Percentiles rank a stretch among this genome's conserved stretches.
Evolutionary conservation across 164 flowering plant genomes (phyloP).

Genomic region (Vitis rotundifolia): DNA sequence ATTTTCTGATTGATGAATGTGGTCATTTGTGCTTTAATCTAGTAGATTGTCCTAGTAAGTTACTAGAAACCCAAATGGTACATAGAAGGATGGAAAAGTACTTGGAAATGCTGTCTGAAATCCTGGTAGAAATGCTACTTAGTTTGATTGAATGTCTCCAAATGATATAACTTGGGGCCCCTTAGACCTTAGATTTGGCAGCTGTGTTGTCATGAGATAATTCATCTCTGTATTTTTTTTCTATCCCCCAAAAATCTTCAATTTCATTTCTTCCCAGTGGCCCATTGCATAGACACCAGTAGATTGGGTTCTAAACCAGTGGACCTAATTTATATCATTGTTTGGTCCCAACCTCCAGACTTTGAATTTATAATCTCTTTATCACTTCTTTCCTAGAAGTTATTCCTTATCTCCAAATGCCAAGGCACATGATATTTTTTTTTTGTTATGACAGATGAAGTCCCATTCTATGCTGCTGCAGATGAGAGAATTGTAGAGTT

Average conservation of each 20-base stretch:
- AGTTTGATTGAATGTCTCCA: not conserved
- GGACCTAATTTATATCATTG: no score
- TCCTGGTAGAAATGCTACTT: not conserved
- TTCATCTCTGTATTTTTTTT: no score
- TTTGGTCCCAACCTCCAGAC: not conserved
- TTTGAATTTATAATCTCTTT: not conserved
- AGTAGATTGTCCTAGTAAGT: no score
- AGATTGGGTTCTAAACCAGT: no score
- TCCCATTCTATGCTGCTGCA: slow-evolving; percentile 61
- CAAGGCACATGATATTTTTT: not conserved
- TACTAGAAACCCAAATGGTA: not conserved
- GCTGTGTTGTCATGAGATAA: no score
- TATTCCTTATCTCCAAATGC: not conserved
- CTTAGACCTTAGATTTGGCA: not conserved
- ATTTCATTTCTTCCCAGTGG: no score
- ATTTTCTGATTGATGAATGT: no score
- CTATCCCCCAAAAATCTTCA: no score
- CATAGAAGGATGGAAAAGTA: not conserved
- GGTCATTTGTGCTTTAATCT: no score
- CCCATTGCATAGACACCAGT: no score
- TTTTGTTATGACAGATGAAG: slow-evolving; percentile 52
- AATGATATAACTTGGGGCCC: not conserved
- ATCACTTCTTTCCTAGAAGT: not conserved
- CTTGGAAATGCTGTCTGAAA: not conserved
- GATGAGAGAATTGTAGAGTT: slow-evolving; percentile 90